Conservation (phyloP, 768 basidiomycete species). For the Pholiota conissans region DNA sequence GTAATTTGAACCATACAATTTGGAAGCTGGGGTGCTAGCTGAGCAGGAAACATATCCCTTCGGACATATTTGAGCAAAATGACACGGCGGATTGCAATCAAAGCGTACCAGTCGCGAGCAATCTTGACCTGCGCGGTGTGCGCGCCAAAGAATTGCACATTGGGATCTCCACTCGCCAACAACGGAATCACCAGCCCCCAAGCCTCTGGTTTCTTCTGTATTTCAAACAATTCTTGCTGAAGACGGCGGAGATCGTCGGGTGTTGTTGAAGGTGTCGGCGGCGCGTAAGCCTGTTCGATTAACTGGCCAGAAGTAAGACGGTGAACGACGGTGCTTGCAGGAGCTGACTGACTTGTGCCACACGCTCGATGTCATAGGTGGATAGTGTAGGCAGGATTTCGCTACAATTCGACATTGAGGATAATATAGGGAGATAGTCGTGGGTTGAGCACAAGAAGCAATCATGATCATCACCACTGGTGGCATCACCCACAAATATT, state of each 20-base stretch:
- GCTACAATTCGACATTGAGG: slow-evolving; percentile 28
- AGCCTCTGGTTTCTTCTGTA: slow-evolving; percentile 74
- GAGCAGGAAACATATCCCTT: slow-evolving; percentile 76
- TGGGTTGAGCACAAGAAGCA: too few relatives aligned
- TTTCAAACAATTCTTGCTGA: slow-evolving; percentile 73
- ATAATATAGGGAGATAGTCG: background rate
- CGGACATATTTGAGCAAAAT: slow-evolving; percentile 9
- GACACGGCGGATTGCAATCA: background rate
- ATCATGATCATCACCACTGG: too few relatives aligned
- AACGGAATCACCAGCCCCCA: slow-evolving; percentile 86
- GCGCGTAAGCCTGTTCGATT: slow-evolving; percentile 68
- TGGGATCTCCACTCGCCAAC: slow-evolving; percentile 67
- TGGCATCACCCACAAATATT: too few relatives aligned
- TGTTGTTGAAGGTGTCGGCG: slow-evolving; percentile 43
- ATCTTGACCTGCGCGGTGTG: slow-evolving; percentile 95
- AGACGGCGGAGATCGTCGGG: slow-evolving; percentile 61
- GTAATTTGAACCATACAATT: slow-evolving; percentile 73
- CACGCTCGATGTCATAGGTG: slow-evolving; percentile 54
- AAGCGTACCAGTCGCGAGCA: slow-evolving; percentile 80
- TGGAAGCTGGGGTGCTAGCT: slow-evolving; percentile 57
- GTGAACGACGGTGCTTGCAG: slow-evolving; percentile 22
- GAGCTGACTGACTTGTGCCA: slow-evolving; percentile 52
- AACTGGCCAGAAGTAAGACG: slow-evolving; percentile 43
- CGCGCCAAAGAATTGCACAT: slow-evolving; percentile 94
- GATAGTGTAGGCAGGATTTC: slow-evolving; percentile 54